phyloP scores from a whole-genome alignment of 129 eudicot genomes.

The Centaurea solstitialis region DNA sequence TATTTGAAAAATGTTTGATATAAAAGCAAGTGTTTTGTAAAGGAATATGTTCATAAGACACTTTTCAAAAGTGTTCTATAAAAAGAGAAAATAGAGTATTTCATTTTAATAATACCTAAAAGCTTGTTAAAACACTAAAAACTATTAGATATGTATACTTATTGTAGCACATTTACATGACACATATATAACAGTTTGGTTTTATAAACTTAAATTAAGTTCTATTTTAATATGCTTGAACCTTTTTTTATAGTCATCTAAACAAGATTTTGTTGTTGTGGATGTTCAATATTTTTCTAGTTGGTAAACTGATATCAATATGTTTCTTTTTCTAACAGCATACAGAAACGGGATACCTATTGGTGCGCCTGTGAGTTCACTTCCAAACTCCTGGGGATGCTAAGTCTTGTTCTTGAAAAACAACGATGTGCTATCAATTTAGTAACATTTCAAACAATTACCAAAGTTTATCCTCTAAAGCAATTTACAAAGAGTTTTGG shows the following conservation, averaged over 20 bases:
- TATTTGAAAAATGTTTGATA: no score
- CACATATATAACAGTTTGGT: background rate
- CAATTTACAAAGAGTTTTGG: background rate
- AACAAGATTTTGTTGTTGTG: background rate
- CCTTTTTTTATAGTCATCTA: background rate
- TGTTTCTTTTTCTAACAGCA: background rate
- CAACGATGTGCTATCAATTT: background rate
- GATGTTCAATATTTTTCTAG: background rate
- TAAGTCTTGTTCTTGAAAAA: background rate
- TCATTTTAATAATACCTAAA: no score
- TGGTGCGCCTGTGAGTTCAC: conserved; percentile 18
- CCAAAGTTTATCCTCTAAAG: background rate
- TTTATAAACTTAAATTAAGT: background rate
- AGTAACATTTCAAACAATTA: background rate
- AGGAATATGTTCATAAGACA: no score
- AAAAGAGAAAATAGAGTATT: no score
- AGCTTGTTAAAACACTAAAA: no score
- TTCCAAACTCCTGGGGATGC: background rate
- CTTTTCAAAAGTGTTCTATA: no score
- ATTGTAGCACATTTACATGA: background rate
- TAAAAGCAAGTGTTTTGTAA: no score
- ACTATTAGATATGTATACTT: no score
- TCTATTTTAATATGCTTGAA: background rate
- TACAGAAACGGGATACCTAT: conserved; percentile 19
- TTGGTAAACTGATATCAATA: background rate